phyloP scores from a whole-genome alignment of 192 early-diverging fungal genomes.

The Rhizoclosmatium sp. region DNA sequence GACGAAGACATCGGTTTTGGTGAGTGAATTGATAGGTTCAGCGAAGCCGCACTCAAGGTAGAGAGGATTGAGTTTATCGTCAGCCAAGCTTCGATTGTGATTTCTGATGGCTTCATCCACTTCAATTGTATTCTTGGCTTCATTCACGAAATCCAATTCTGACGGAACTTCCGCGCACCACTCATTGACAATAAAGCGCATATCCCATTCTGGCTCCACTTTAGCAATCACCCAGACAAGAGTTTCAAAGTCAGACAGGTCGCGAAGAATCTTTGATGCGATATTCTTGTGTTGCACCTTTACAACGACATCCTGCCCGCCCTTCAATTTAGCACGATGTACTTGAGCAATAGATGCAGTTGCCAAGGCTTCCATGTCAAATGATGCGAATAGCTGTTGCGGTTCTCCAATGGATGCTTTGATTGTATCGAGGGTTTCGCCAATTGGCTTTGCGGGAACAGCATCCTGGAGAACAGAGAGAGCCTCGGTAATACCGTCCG shows the following conservation, averaged over 20 bases:
- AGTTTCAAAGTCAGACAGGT: slow-evolving; percentile 27
- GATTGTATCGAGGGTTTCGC: neutral
- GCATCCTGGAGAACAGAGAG: slow-evolving; percentile 23
- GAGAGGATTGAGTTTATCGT: slow-evolving; percentile 3
- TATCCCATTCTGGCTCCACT: slow-evolving; percentile 40
- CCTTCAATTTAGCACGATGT: slow-evolving; percentile 61
- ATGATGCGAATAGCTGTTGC: slow-evolving; percentile 63
- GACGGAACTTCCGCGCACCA: slow-evolving; percentile 41
- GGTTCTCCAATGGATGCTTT: neutral
- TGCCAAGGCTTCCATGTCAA: slow-evolving; percentile 71
- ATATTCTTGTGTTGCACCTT: slow-evolving; percentile 47
- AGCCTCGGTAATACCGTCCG: neutral
- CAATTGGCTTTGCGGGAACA: slow-evolving; percentile 12
- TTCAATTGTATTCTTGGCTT: slow-evolving; percentile 38
- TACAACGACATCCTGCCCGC: slow-evolving; percentile 28
- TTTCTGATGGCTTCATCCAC: slow-evolving; percentile 20
- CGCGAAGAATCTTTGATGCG: slow-evolving; percentile 26
- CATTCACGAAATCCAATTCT: slow-evolving; percentile 47
- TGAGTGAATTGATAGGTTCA: slow-evolving; percentile 20
- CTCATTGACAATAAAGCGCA: slow-evolving; percentile 35
- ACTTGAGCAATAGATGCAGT: slow-evolving; percentile 87
- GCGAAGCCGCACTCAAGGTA: slow-evolving; percentile 37
- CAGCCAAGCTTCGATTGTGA: slow-evolving; percentile 13
- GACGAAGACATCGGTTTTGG: slow-evolving; percentile 14
- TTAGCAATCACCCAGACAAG: slow-evolving; percentile 25